Conservation (phyloP, 2,329 filamentous ascomycete genomes). For the Aphanocladium album region DNA sequence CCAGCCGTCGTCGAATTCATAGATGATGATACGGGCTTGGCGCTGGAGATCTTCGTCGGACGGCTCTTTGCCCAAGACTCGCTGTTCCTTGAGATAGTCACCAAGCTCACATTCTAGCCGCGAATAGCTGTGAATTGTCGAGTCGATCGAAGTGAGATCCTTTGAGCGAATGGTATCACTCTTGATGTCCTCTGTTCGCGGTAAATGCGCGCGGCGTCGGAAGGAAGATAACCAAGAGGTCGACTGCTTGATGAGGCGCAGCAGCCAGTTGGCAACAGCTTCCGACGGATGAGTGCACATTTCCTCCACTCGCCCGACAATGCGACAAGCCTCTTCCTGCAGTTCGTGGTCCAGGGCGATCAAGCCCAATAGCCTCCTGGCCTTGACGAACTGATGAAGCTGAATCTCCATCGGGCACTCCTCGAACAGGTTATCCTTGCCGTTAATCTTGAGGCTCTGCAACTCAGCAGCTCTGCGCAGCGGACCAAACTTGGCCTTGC, state of each 20-base stretch:
- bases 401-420: slow-evolving; percentile 51
- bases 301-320: slow-evolving; percentile 53
- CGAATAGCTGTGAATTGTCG: slow-evolving; percentile 54
- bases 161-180: slow-evolving; percentile 44
- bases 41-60: slow-evolving; percentile 51
- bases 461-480: slow-evolving; percentile 42
- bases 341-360: slow-evolving; percentile 56
- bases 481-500: slow-evolving; percentile 44
- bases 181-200: slow-evolving; percentile 51
- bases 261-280: slow-evolving; percentile 49
- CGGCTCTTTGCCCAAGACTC: slow-evolving; percentile 41
- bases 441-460: slow-evolving; percentile 49
- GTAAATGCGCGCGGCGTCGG: slow-evolving; percentile 51
- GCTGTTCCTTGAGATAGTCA: slow-evolving; percentile 44
- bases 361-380: slow-evolving; percentile 49
- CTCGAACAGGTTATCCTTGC: slow-evolving; percentile 54
- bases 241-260: slow-evolving; percentile 46
- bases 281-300: slow-evolving; percentile 45
- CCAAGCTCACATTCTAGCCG: slow-evolving; percentile 52
- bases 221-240: slow-evolving; percentile 53
- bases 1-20: slow-evolving; percentile 58
- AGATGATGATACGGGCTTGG: slow-evolving; percentile 56
- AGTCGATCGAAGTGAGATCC: slow-evolving; percentile 52
- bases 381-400: slow-evolving; percentile 48
- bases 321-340: slow-evolving; percentile 53